Evolutionary conservation across 2,329 filamentous ascomycete species (phyloP), one percentile per base, ranked within the genome.

Genomic region (Dothistroma pini): DNA sequence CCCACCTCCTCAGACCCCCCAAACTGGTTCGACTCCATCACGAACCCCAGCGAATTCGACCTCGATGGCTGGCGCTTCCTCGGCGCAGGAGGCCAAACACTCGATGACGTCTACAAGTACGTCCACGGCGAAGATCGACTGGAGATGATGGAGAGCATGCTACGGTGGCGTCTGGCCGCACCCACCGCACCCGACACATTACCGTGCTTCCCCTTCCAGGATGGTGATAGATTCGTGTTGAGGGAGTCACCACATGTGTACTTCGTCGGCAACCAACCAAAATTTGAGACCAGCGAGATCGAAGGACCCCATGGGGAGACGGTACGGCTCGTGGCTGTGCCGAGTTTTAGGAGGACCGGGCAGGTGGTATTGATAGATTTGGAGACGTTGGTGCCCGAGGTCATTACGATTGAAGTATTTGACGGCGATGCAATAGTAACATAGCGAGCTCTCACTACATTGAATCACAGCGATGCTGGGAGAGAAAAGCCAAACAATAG

Each of bases 171-270:
- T 63, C 90, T 91, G 72, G 87, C 87, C 66, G 95, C 95, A 5
- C 95, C 95, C 1, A 99, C 95, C 0, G 95, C 95, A 1, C 95
- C 96, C 0, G 96, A 99, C 76, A 99, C 96, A 0, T 74, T 99
- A 49, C 96, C 92, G 90, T 93, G 90, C 72, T 99, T 97, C 72
- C 95, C 95, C 0, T 99, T 96, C 76, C 93, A 97, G 76, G 90
- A 95, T 19, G 85, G 91, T 54, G 96, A 99, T 72, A 92, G 91
- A 0, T 96, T 97, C 71, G 89, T 97, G 49, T 82, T 99, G 70
- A 85, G 88, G 65, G 80, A 86, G 19, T 96, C 91, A 64, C 95
- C 95, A 2, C 93, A 99, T 71, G 80, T 99, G 34, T 97, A 91
- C 78, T 91, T 99, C 74, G 89, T 90, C 8, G 80, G 80, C 0